Evolutionary conservation across 371 early-diverging fungal genomes (phyloP), one percentile per base, ranked within the genome.

Genomic region (Mortierella sp.): DNA sequence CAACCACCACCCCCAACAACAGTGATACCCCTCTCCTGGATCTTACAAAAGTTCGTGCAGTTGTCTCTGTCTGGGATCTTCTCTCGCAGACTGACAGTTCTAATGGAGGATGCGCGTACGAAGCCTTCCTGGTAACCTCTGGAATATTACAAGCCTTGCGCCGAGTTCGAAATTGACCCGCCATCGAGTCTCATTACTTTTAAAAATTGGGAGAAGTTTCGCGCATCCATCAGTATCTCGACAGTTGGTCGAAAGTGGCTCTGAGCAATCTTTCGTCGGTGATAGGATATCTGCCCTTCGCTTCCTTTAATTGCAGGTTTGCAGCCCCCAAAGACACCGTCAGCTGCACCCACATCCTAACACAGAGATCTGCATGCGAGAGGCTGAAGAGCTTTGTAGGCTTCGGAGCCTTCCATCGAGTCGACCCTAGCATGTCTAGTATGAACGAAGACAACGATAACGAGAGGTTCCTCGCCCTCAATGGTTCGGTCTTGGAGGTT

Each of bases 1-100:
- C 3, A 1, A 38, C 42, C 42, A 5, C 42, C 42, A 5, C 42
- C 42, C 42, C 42, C 42, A 38, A 38, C 42, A 38, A 38, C 42
- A 1, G 42, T 5, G 42, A 5, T 38, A 38, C 42, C 42, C 5
- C 42, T 63, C 60, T 72, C 50, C 14, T 0, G 9, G 28, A 10
- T n/a, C 42, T 5, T 38, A 5, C 42, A 5, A 1, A 5, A 38
- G 42, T 38, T 38, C 42, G 42, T 38, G 42, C 42, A 5, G 54
- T 72, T 19, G 34, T 80, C 21, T 75, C 75, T 3, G 72, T 75
- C 10, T 80, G 80, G 80, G 76, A 80, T 47, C 45, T 80, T 21
- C 34, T 47, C 2, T 7, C 58, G 1, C 6, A 19, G 16, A 34
- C 0, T 19, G 7, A 8, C 28, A 26, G 31, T 14, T 28, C 28